These are phyloP conservation scores for Tarenaya hassleriana DNA, from an alignment of 345 rosid genomes.

Conservation along the genomic window DNA sequence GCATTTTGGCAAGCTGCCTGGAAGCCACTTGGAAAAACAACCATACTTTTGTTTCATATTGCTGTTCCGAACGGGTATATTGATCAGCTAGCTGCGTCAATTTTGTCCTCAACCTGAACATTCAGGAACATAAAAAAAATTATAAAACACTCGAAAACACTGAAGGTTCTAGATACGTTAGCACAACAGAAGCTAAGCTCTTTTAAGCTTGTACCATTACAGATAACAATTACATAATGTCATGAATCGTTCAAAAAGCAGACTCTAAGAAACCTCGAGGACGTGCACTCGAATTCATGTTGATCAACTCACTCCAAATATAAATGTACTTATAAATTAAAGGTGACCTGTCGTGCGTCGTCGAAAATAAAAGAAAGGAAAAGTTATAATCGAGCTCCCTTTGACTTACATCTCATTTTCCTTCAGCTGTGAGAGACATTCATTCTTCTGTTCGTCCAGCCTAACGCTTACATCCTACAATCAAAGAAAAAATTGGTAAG, in stretches of 20 bases:
- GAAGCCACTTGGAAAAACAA: slow-evolving; percentile 3
- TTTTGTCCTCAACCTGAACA: slow-evolving; percentile 66
- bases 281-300: not conserved
- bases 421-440: slow-evolving; percentile 68
- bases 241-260: not conserved
- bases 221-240: not conserved
- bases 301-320: not conserved
- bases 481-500: slow-evolving; percentile 13
- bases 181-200: slow-evolving; percentile 1
- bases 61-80: slow-evolving; percentile 72
- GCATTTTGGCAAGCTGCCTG: slow-evolving; percentile 10
- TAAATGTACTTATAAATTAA: not conserved
- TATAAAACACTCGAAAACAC: not conserved
- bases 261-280: not conserved
- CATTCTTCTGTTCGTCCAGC: slow-evolving; percentile 89
- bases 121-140: slow-evolving; percentile 12
- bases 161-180: slow-evolving; percentile 4
- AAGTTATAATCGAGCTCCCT: not conserved
- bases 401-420: slow-evolving; percentile 86
- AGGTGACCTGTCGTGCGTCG: not conserved
- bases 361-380: not conserved
- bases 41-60: slow-evolving; percentile 63
- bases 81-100: slow-evolving; percentile 89
- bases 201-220: not conserved
- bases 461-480: slow-evolving; percentile 77